Percentiles rank a stretch among this genome's conserved stretches.
Evolutionary conservation across 2,329 filamentous ascomycete species (phyloP).

Genomic region (Talaromyces sp.): DNA sequence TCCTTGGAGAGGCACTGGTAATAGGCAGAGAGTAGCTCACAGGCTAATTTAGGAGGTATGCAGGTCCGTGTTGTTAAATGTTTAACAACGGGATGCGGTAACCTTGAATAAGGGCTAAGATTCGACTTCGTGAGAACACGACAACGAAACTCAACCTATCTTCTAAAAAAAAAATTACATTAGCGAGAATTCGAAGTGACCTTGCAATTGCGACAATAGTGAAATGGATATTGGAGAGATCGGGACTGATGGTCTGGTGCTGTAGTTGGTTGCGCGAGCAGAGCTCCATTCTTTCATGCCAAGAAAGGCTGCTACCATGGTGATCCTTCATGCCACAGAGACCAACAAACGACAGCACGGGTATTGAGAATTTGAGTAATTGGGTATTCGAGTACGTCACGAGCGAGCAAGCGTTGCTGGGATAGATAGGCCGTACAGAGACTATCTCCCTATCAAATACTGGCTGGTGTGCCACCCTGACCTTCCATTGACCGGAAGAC

Average conservation of each 20-base stretch:
- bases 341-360: background rate
- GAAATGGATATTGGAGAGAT: background rate
- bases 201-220: background rate
- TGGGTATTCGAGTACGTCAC: background rate
- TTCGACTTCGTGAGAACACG: conserved; percentile 6
- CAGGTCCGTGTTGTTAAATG: conserved; percentile 24
- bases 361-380: background rate
- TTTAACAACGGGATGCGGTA: conserved; percentile 19
- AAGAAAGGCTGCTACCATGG: background rate
- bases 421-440: background rate
- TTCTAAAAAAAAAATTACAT: conserved; percentile 1
- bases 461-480: background rate
- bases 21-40: conserved; percentile 27
- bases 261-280: background rate
- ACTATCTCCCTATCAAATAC: background rate
- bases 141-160: conserved; percentile 3
- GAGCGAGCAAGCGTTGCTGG: background rate
- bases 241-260: background rate
- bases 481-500: background rate
- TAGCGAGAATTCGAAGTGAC: background rate
- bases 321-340: conserved; percentile 15
- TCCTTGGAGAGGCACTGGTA: conserved; percentile 25
- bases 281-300: conserved; percentile 4
- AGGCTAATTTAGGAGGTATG: conserved; percentile 30
- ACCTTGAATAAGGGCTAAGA: conserved; percentile 10